phyloP scores from a whole-genome alignment of 352 stramenopile species.

The Globisporangium parvum region DNA sequence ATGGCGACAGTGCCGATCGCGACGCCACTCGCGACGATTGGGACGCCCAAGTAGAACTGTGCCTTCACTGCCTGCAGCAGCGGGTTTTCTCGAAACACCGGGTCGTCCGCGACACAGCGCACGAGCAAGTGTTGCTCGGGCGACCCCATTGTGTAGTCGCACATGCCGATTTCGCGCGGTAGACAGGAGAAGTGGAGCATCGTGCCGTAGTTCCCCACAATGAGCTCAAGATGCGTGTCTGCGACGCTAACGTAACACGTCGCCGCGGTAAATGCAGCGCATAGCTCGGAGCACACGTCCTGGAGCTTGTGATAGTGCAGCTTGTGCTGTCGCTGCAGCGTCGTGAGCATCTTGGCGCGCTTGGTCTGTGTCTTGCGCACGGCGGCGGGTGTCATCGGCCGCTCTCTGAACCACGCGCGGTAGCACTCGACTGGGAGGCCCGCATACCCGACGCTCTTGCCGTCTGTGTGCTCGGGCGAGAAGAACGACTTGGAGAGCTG shows the following conservation, averaged over 20 bases:
- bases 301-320: conserved; percentile 21
- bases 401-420: conserved; percentile 18
- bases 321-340: conserved; percentile 18
- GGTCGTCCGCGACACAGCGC: conserved; percentile 1
- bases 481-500: conserved; percentile 19
- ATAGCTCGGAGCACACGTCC: conserved; percentile 10
- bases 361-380: conserved; percentile 14
- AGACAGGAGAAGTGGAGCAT: conserved; percentile 24
- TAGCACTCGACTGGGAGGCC: conserved; percentile 16
- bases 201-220: conserved; percentile 16
- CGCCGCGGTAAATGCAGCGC: conserved; percentile 1
- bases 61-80: conserved; percentile 17
- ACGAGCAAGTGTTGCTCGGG: conserved; percentile 12
- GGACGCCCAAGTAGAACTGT: conserved; percentile 18
- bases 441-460: conserved; percentile 16
- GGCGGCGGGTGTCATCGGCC: not conserved
- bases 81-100: conserved; percentile 19
- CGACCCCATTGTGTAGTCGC: conserved; percentile 17
- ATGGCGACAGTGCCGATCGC: conserved; percentile 19
- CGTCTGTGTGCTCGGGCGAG: conserved; percentile 6
- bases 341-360: conserved; percentile 13
- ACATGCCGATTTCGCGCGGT: conserved; percentile 25
- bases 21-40: conserved; percentile 10
- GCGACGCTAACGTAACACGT: conserved; percentile 18
- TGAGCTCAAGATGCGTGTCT: conserved; percentile 16